phyloP scores from a whole-genome alignment of 345 rosid genomes.

The Acer campestre region DNA sequence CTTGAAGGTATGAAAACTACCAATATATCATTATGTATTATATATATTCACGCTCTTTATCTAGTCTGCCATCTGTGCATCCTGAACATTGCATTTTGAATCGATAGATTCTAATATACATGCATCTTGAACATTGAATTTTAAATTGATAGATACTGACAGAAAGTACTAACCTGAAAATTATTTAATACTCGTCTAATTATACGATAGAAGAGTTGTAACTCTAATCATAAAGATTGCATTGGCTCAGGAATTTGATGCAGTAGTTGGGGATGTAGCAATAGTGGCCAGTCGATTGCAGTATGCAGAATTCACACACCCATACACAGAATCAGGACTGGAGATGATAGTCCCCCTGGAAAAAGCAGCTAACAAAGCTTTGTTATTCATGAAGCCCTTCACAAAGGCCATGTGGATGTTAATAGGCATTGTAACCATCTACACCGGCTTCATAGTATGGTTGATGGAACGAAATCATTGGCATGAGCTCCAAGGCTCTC shows the following conservation, averaged over 20 bases:
- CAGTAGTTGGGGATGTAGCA: constrained; percentile 19
- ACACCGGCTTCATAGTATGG: constrained; percentile 33
- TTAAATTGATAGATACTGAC: too few species aligned
- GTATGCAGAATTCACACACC: constrained; percentile 31
- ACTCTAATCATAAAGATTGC: background rate
- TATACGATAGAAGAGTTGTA: too few species aligned
- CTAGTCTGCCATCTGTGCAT: too few species aligned
- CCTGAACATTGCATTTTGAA: too few species aligned
- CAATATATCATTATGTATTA: background rate
- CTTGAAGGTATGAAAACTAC: constrained; percentile 13
- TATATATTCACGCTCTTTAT: too few species aligned
- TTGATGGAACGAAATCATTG: constrained; percentile 21
- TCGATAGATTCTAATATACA: too few species aligned
- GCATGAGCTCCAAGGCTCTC: constrained; percentile 17
- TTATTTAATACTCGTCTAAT: too few species aligned
- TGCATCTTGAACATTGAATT: too few species aligned
- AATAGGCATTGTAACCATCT: constrained; percentile 13
- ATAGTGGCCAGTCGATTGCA: constrained; percentile 9
- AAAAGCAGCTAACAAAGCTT: constrained; percentile 14
- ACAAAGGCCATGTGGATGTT: constrained; percentile 28
- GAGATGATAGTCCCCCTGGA: constrained; percentile 20
- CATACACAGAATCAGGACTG: constrained; percentile 30
- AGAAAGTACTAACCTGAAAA: too few species aligned
- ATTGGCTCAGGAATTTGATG: constrained; percentile 22
- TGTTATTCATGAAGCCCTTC: constrained; percentile 27